Evolutionary conservation across 1,284 basidiomycete genomes (phyloP).

Genomic region (Tremellales sp.): DNA sequence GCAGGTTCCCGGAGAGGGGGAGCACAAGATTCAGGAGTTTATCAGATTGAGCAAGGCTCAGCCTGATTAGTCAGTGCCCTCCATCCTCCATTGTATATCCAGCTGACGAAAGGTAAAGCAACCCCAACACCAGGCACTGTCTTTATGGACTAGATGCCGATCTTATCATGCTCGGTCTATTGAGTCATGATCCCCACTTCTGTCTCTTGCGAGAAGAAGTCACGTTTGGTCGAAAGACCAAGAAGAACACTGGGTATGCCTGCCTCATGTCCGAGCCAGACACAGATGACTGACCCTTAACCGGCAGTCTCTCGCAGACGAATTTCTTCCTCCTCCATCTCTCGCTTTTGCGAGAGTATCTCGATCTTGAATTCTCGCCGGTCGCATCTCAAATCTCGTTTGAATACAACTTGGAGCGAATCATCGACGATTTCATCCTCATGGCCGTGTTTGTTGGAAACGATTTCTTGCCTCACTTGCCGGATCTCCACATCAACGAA

Average conservation of each 20-base stretch:
- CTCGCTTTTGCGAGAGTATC: conserved; percentile 91
- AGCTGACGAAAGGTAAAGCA: conserved; percentile 21
- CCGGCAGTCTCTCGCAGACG: conserved; percentile 69
- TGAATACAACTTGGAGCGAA: conserved; percentile 76
- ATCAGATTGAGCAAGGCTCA: conserved; percentile 92
- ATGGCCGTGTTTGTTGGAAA: conserved; percentile 96
- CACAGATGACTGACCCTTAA: conserved; percentile 4
- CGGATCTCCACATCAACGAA: conserved; percentile 95
- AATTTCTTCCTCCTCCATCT: conserved; percentile 96
- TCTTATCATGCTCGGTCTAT: conserved; percentile 93
- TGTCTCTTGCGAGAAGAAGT: conserved; percentile 97
- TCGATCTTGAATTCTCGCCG: conserved; percentile 84
- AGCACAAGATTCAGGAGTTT: conserved; percentile 99
- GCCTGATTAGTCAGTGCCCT: conserved; percentile 62
- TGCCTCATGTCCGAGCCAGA: conserved; percentile 12
- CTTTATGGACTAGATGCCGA: conserved; percentile 98
- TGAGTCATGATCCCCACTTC: conserved; percentile 99
- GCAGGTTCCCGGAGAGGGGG: conserved; percentile 86
- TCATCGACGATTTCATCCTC: conserved; percentile 97
- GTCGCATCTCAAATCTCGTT: conserved; percentile 59
- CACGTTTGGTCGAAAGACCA: conserved; percentile 82
- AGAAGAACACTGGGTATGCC: conserved; percentile 65
- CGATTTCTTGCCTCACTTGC: conserved; percentile 94
- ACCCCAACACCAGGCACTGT: conserved; percentile 69
- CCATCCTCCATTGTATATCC: neutral